A percentile compares a stretch with the other conserved stretches of the same genome.
phyloP scores from a whole-genome alignment of 352 stramenopile genomes.

The Globisporangium cylindrosporum region DNA sequence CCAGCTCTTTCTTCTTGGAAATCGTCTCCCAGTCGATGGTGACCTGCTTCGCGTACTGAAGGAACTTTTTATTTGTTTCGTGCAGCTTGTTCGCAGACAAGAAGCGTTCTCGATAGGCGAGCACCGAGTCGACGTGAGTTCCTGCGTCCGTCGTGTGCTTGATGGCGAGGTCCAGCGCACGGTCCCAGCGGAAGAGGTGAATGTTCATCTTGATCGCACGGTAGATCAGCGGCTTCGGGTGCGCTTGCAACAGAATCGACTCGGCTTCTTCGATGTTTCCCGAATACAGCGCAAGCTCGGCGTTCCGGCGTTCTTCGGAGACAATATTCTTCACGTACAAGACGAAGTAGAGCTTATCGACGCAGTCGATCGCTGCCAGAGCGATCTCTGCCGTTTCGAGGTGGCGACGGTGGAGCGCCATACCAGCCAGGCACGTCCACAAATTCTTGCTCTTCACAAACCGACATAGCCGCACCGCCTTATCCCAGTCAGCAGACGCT shows the following conservation, averaged over 20 bases:
- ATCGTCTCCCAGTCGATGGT: slow-evolving; percentile 87
- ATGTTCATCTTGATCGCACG: slow-evolving; percentile 94
- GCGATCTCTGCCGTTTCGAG: slow-evolving; percentile 91
- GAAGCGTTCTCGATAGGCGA: slow-evolving; percentile 87
- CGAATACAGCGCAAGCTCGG: slow-evolving; percentile 85
- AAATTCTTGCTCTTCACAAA: slow-evolving; percentile 88
- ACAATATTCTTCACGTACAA: slow-evolving; percentile 85
- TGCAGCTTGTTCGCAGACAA: slow-evolving; percentile 83
- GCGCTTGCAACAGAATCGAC: slow-evolving; percentile 88
- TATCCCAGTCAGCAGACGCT: slow-evolving; percentile 81
- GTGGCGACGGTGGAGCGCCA: slow-evolving; percentile 87
- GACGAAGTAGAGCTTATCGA: slow-evolving; percentile 95
- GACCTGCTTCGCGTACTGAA: slow-evolving; percentile 87
- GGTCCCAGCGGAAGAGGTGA: slow-evolving; percentile 86
- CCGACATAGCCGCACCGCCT: slow-evolving; percentile 89
- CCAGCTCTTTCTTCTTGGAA: slow-evolving; percentile 87
- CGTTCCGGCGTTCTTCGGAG: slow-evolving; percentile 84
- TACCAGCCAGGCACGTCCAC: slow-evolving; percentile 90
- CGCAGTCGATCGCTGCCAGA: slow-evolving; percentile 86
- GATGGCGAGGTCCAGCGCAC: slow-evolving; percentile 86
- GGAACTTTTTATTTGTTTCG: slow-evolving; percentile 87
- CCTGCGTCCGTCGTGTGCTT: slow-evolving; percentile 84
- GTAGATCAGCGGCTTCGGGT: slow-evolving; percentile 86
- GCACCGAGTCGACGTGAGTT: slow-evolving; percentile 89
- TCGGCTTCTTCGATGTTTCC: slow-evolving; percentile 91